phyloP scores from a whole-genome alignment of 306 rosid species.

The Carpinus viminea region DNA sequence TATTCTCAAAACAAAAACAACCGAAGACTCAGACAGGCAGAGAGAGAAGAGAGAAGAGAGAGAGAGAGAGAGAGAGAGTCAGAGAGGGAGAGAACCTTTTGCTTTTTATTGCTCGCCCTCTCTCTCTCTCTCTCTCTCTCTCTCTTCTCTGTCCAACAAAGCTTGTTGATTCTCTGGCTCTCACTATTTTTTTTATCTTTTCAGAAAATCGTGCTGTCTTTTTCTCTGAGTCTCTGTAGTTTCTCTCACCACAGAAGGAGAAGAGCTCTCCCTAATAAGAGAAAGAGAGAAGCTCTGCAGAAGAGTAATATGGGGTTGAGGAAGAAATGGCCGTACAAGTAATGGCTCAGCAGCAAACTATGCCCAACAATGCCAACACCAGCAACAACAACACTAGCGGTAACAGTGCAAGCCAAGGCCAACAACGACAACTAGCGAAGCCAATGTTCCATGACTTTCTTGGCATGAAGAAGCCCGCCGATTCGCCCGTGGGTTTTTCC shows the following conservation, averaged over 20 bases:
- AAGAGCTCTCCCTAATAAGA: neutral
- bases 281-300: constrained; percentile 13
- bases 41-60: neutral
- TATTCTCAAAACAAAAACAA: constrained; percentile 9
- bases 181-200: constrained; percentile 25
- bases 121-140: constrained; percentile 23
- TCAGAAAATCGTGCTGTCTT: constrained; percentile 51
- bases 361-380: constrained; percentile 44
- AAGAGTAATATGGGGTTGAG: constrained; percentile 31
- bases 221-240: constrained; percentile 7
- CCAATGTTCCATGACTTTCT: constrained; percentile 84
- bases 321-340: constrained; percentile 51
- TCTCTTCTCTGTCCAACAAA: constrained; percentile 2
- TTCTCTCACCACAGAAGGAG: neutral
- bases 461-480: constrained; percentile 60
- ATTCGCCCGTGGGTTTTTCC: constrained; percentile 30
- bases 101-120: constrained; percentile 47
- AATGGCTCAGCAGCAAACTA: constrained; percentile 58
- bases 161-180: constrained; percentile 27
- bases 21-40: neutral
- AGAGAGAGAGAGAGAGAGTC: neutral
- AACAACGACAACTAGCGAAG: constrained; percentile 36
- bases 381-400: constrained; percentile 35
- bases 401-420: constrained; percentile 24
- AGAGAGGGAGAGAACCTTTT: constrained; percentile 47